Evolutionary conservation across 1,139 yeast genomes (phyloP), one percentile per base, ranked within the genome.

Genomic region (Hansenula anomala): DNA sequence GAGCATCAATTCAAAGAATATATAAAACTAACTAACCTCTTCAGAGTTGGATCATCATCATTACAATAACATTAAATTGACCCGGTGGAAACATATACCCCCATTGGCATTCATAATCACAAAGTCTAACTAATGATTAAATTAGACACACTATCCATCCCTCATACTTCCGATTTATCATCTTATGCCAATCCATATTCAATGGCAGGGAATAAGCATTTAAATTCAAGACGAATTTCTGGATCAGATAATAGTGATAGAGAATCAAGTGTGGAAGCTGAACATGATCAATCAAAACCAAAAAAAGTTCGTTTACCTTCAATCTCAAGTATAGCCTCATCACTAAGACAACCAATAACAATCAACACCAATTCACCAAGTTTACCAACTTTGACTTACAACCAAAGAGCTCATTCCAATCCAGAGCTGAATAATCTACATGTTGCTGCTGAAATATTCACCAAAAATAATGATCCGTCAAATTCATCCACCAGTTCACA

Each of bases 231-330:
- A 15, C 25, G n/a, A 14, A 15, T 22, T 15, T 11, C 33, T 15
- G 33, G 19, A 15, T 4, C 22, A 12, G 6, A 6, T 17, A 5
- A 15, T 18, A 28, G n/a, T 28, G 30, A 16, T 12, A 16, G 11
- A 14, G 7, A 14, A 10, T 28, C 30, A 28, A 28, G 6, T 10
- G 20, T 20, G 6, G 18, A 14, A 5, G n/a, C 19, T 20, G 33
- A 30, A 14, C 13, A 16, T 17, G 34, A 32, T 15, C 33, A 22
- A 23, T 22, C 28, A 3, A 32, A 23, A 30, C 37, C 22, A 23
- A 32, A 36, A 41, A 38, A 38, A n/a, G 37, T 45, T 15, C 38
- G 42, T 22, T 39, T 45, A 13, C 48, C 48, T 33, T 41, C 48
- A 22, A 39, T 45, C 29, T 36, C 48, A 16, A 14, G 38, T 14